Evolutionary conservation across 148 eudicot species (phyloP), one percentile per base, ranked within the genome.

Genomic region (Simmondsia chinensis): DNA sequence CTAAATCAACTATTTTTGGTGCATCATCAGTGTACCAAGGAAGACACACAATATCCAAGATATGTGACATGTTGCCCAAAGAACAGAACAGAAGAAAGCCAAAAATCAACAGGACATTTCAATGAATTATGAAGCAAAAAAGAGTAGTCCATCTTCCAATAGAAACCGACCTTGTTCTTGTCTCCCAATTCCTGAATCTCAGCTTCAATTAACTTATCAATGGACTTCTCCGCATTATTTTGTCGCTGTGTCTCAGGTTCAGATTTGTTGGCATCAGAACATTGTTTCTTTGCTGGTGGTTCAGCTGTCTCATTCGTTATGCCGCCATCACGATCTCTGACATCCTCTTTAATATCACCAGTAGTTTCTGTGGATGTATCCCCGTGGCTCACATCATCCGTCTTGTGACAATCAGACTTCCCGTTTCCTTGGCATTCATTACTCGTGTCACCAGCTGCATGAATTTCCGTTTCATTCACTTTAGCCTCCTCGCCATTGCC

Each of bases 151-250:
- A n/a, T n/a, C n/a, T n/a, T n/a, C n/a, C n/a, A n/a, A n/a, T n/a
- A n/a, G n/a, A 26, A 4, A 73, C 84, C 64, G 22, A 76, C 95
- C 99, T 91, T 85, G 73, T 51, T 73, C 60, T 61, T 91, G 66
- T 91, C 95, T 37, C 71, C 77, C 47, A 82, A 57, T 60, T 91
- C 95, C 54, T 62, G 69, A 36, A 91, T 79, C 69, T 91, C 99
- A 31, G 69, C 95, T 59, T 91, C 99, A 49, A 91, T 82, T 56
- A 85, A 61, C 74, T 58, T 65, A 66, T 91, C 99, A 51, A 91
- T 59, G 25, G 99, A 91, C 54, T 54, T 65, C 61, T 75, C 66
- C 8, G 59, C 31, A 43, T 60, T 72, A 43, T 45, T 56, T 36
- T 20, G 15, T 33, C 23, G 32, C n/a, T 40, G 43, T 34, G 48